Base-by-base conservation (phyloP, 2,329 filamentous ascomycete species). In the Trichoderma breve region DNA sequence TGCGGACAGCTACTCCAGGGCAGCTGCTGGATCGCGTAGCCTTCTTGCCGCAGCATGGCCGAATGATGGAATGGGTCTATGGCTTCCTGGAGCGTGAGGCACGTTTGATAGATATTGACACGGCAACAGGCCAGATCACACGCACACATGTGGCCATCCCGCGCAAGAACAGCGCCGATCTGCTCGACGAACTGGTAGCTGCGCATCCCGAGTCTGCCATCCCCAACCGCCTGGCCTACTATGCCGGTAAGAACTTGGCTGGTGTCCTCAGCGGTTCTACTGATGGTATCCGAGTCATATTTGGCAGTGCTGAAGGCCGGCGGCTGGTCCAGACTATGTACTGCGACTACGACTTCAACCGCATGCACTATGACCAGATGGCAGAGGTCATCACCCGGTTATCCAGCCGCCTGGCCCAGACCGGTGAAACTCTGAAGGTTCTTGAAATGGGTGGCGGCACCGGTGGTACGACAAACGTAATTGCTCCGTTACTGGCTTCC, bases 251-350 rank as follows among this genome's bases (percentile, higher is more conserved):
- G 1, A 75, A 76, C 7, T 74, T 81, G 4, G 77, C 78, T 1
- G 74, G 78, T 3, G 77, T 80, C 1, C 67, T 82, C 11, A 72
- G 21, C 3, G 83, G 82, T 12, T 74, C 80, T 26, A 76, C 77
- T 12, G 81, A 84, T 69, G 80, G 81, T 1, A 76, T 84, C 21
- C 75, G 80, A 61, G 72, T 84, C 2, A 77, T 85, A 8, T 84
- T 84, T 61, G 81, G 82, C 11, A 78, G 74, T 4, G 73, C 75
- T 1, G 76, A 83, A 60, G 79, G 79, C 8, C 78, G 80, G 6
- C 74, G 81, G 24, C 76, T 84, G 0, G 78, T 83, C 1, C 76
- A 78, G 0, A 77, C 73, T 18, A 74, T 83, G 53, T 83, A 85
- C 70, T 75, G 75, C 11, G 78, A 83, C 24, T 79, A 75, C 70